Evolutionary conservation across 2,329 filamentous ascomycete genomes (phyloP).

Genomic region (Arthroderma sp.): DNA sequence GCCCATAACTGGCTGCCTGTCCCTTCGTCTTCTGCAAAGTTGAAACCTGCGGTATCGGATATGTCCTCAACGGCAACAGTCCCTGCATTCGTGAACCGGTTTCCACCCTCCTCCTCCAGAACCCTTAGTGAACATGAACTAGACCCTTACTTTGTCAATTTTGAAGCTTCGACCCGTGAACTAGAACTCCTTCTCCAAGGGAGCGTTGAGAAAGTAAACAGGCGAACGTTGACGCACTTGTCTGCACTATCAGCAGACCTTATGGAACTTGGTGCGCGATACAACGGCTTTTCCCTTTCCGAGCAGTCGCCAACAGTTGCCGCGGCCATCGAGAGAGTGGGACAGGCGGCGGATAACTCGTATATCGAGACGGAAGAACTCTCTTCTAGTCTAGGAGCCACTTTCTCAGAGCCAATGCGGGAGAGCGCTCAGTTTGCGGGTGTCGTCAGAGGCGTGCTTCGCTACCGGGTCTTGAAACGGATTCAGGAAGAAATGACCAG

Average conservation of each 20-base stretch:
- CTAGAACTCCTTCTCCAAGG: slow-evolving; percentile 78
- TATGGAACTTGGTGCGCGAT: slow-evolving; percentile 85
- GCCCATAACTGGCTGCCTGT: slow-evolving; percentile 82
- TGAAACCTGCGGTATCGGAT: slow-evolving; percentile 40
- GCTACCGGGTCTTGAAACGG: slow-evolving; percentile 82
- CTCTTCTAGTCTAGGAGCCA: slow-evolving; percentile 74
- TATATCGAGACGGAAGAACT: slow-evolving; percentile 94
- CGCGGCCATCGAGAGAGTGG: slow-evolving; percentile 83
- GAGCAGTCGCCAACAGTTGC: slow-evolving; percentile 82
- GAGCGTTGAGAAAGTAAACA: slow-evolving; percentile 93
- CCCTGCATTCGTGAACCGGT: slow-evolving; percentile 61
- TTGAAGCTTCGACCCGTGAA: slow-evolving; percentile 83
- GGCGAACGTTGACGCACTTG: slow-evolving; percentile 73
- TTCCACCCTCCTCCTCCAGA: slow-evolving; percentile 60
- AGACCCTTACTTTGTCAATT: slow-evolving; percentile 90
- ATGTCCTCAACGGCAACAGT: slow-evolving; percentile 30
- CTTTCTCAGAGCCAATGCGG: slow-evolving; percentile 93
- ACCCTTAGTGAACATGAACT: slow-evolving; percentile 76
- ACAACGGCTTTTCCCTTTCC: slow-evolving; percentile 91
- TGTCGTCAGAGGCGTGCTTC: slow-evolving; percentile 76
- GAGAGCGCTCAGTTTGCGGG: slow-evolving; percentile 96
- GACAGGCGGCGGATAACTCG: slow-evolving; percentile 88
- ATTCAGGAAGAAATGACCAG: slow-evolving; percentile 96
- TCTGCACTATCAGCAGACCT: slow-evolving; percentile 75
- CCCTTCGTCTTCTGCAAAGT: slow-evolving; percentile 71